Conservation (phyloP, 805 yeast species). For the Isabelozyma rhagii region DNA sequence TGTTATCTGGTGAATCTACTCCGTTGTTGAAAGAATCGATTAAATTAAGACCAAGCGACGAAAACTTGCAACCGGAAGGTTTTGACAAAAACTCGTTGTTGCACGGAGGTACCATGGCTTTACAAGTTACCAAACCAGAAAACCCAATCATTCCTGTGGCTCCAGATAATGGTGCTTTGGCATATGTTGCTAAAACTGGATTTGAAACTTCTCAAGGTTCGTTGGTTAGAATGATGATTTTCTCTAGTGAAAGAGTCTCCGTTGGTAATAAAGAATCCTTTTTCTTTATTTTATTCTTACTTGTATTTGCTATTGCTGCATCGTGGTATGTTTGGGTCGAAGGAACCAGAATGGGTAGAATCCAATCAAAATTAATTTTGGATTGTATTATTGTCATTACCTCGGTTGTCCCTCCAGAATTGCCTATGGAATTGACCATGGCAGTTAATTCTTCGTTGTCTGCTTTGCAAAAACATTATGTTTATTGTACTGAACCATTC, state of each 20-base stretch:
- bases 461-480: conserved; percentile 80
- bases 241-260: conserved; percentile 92
- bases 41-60: conserved; percentile 73
- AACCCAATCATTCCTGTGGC: conserved; percentile 52
- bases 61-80: conserved; percentile 69
- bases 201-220: conserved; percentile 98
- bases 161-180: conserved; percentile 91
- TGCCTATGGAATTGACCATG: conserved; percentile 98
- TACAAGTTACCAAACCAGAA: conserved; percentile 80
- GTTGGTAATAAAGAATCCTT: conserved; percentile 95
- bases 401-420: conserved; percentile 97
- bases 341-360: conserved; percentile 93
- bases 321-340: conserved; percentile 98
- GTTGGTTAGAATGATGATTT: conserved; percentile 95
- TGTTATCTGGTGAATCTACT: conserved; percentile 98
- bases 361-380: conserved; percentile 86
- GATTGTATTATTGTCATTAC: conserved; percentile 96
- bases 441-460: conserved; percentile 92
- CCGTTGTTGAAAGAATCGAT: conserved; percentile 93
- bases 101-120: conserved; percentile 94
- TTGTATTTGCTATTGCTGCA: conserved; percentile 90
- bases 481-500: conserved; percentile 97
- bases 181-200: conserved; percentile 90
- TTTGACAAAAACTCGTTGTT: conserved; percentile 83
- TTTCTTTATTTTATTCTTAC: conserved; percentile 83